Conservation (phyloP, 2,329 filamentous ascomycete genomes). For the Calonectria pteridis region DNA sequence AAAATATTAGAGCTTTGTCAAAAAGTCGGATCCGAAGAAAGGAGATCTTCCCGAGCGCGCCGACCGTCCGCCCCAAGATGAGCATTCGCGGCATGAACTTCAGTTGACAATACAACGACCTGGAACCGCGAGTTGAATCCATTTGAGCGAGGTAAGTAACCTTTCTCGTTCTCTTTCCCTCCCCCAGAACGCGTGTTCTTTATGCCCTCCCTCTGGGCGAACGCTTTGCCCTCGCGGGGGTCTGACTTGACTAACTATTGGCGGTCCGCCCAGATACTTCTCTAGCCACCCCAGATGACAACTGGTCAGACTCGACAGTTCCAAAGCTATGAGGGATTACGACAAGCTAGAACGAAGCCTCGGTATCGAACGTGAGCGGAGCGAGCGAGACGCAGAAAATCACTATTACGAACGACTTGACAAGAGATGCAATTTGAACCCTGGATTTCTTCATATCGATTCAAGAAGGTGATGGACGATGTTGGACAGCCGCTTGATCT, state of each 20-base stretch:
- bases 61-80: not conserved
- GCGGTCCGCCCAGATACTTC: not conserved
- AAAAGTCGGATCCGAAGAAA: not conserved
- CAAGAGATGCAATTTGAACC: not conserved
- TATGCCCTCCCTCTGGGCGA: not conserved
- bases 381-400: not conserved
- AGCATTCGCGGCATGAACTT: not conserved
- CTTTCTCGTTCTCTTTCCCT: not conserved
- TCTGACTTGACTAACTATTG: not conserved
- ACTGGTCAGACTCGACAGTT: not conserved
- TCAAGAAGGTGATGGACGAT: not conserved
- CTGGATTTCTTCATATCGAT: not conserved
- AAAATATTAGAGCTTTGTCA: not conserved
- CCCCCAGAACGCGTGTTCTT: not conserved
- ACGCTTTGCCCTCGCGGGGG: not conserved
- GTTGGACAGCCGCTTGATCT: not conserved
- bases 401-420: not conserved
- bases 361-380: not conserved
- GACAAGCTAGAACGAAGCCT: not conserved
- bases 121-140: not conserved
- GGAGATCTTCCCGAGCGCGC: not conserved
- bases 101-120: not conserved
- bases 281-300: not conserved
- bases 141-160: not conserved
- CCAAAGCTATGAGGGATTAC: not conserved